Percentiles rank a stretch among this genome's conserved stretches.
These are phyloP conservation scores for Wickerhamomyces pijperi DNA, from an alignment of 805 yeast species.

Conservation along the genomic window DNA sequence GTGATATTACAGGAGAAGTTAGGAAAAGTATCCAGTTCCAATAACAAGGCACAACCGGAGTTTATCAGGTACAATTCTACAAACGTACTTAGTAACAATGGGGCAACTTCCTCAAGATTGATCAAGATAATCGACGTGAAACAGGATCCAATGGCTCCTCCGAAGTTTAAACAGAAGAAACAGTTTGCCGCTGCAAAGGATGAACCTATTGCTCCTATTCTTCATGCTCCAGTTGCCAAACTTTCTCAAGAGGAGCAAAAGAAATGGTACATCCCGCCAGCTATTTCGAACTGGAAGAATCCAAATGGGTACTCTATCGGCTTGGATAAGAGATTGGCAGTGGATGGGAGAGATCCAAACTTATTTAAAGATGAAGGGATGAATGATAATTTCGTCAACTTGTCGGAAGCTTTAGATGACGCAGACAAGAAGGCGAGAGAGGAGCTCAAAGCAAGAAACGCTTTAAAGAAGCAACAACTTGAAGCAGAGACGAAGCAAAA, in stretches of 20 bases:
- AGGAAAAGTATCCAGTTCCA: slow-evolving; percentile 18
- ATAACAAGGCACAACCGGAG: slow-evolving; percentile 25
- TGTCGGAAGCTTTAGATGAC: slow-evolving; percentile 60
- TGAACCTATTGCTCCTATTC: slow-evolving; percentile 64
- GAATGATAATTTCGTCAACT: slow-evolving; percentile 45
- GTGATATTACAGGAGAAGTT: slow-evolving; percentile 32
- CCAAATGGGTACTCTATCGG: slow-evolving; percentile 81
- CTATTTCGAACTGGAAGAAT: slow-evolving; percentile 92
- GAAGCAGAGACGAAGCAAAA: slow-evolving; percentile 37
- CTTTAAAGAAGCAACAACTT: slow-evolving; percentile 35
- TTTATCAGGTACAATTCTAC: slow-evolving; percentile 35
- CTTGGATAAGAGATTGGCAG: slow-evolving; percentile 62
- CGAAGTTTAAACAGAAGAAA: slow-evolving; percentile 55
- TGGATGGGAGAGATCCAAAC: slow-evolving; percentile 28
- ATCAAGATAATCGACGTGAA: slow-evolving; percentile 58
- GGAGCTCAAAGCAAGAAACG: slow-evolving; percentile 39
- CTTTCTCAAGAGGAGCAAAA: slow-evolving; percentile 63
- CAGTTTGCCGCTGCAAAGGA: slow-evolving; percentile 56
- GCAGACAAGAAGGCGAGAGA: slow-evolving; percentile 57
- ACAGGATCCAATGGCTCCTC: slow-evolving; percentile 81
- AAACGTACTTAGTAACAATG: slow-evolving; percentile 20
- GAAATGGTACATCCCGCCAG: slow-evolving; percentile 82
- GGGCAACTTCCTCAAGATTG: slow-evolving; percentile 27
- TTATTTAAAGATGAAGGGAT: slow-evolving; percentile 27
- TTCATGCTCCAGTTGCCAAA: slow-evolving; percentile 33